Evolutionary conservation across 2,329 filamentous ascomycete genomes (phyloP), one percentile per base, ranked within the genome.

Genomic region (Arthrobotrys pseudoclavata): DNA sequence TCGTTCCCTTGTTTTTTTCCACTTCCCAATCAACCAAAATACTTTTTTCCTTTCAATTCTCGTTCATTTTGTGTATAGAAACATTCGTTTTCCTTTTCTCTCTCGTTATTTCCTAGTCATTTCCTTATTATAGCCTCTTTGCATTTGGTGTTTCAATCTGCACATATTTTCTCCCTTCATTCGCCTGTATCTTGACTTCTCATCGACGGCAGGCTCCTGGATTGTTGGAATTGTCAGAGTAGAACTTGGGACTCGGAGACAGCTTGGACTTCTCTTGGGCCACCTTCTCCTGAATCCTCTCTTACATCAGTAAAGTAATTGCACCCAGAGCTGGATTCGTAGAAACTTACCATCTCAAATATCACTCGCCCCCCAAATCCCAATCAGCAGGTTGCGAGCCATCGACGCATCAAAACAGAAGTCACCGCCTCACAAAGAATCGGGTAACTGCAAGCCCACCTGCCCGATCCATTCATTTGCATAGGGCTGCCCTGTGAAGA

Each of bases 341-440:
- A 53, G 66, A 40, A 26, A 34, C 53, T 20, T 52, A 50, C 53
- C 42, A 62, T 70, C 47, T 53, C 55, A 62, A 62, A 55, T 53
- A 24, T 13, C 12, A 13, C 53, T 31, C 24, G 60, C 24, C 57
- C 45, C 52, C 52, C 47, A 45, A 40, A 37, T 47, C 37, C 24
- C 50, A 57, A 72, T 53, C 24, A 31, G 50, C 60, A 66, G 31
- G 45, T 31, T 42, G 67, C 53, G 18, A 31, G 48, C 40, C 52
- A 74, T 67, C 57, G 40, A 74, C 69, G 69, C 69, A 74, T 60
- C 69, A 67, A 55, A 74, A 74, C 62, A 74, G 69, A 74, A 74
- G 69, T 74, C 74, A 77, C 74, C 52, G 74, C 74, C 74, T 48
- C 42, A 29, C 22, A 71, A 22, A 60, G 50, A 40, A 61, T 68